phyloP scores from a whole-genome alignment of 306 rosid species.

The Lagenaria siceraria region DNA sequence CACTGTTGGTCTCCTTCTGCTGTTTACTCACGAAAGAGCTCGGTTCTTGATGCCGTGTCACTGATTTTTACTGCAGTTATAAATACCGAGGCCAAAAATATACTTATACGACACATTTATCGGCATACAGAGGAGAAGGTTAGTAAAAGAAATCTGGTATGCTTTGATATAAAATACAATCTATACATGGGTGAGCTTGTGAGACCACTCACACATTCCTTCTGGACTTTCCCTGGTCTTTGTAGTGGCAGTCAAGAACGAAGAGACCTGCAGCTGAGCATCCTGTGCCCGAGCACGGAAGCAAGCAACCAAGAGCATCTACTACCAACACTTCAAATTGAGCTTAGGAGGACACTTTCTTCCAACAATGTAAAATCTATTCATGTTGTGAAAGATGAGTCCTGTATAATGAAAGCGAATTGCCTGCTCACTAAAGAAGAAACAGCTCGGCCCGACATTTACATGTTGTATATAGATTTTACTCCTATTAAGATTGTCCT shows the following conservation, averaged over 20 bases:
- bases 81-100: conserved; percentile 56
- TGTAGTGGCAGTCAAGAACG: conserved; percentile 6
- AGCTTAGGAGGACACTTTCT: neutral
- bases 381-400: conserved; percentile 2
- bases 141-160: neutral
- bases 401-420: neutral
- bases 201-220: conserved; percentile 1
- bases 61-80: conserved; percentile 45
- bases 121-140: conserved; percentile 50
- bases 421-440: neutral
- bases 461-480: conserved; percentile 1
- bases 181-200: neutral
- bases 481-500: neutral
- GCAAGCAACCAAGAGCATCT: conserved; percentile 12
- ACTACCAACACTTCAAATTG: neutral
- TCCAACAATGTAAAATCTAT: neutral
- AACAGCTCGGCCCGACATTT: neutral
- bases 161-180: neutral
- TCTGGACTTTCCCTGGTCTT: neutral
- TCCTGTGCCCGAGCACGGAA: conserved; percentile 2
- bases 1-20: neutral
- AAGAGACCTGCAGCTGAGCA: conserved; percentile 10
- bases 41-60: neutral
- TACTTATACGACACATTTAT: conserved; percentile 75
- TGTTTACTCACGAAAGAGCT: neutral